These are phyloP conservation scores for Colletotrichum karsti DNA, from an alignment of 2,329 filamentous ascomycete species.

Conservation along the genomic window DNA sequence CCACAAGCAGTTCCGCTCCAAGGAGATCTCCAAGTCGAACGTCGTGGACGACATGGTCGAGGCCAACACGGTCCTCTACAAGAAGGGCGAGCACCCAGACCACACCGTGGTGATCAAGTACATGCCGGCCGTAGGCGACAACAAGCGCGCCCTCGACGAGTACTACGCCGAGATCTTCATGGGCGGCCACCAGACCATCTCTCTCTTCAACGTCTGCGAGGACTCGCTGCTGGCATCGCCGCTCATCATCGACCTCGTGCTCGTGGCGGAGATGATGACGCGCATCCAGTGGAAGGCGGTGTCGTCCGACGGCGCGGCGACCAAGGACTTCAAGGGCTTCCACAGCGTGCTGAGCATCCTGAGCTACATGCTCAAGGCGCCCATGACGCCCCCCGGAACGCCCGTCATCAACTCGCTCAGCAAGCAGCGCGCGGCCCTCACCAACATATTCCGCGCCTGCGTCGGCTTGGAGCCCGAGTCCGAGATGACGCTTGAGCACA, in stretches of 20 bases:
- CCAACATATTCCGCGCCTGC: conserved; percentile 98
- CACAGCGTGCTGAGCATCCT: conserved; percentile 96
- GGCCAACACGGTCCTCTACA: conserved; percentile 91
- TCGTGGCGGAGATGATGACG: conserved; percentile 98
- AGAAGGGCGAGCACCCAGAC: conserved; percentile 92
- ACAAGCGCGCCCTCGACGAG: conserved; percentile 98
- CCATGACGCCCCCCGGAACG: conserved; percentile 91
- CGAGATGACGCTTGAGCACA: conserved; percentile 99
- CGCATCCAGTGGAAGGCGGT: conserved; percentile 89
- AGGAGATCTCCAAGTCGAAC: conserved; percentile 99
- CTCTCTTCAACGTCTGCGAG: conserved; percentile 98
- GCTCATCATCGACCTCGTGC: conserved; percentile 94
- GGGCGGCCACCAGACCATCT: conserved; percentile 97
- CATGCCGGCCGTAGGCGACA: conserved; percentile 98
- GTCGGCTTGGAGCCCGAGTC: conserved; percentile 96
- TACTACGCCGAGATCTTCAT: conserved; percentile 99
- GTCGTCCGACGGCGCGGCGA: conserved; percentile 57
- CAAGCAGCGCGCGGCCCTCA: conserved; percentile 94
- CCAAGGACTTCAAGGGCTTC: conserved; percentile 86
- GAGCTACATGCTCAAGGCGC: conserved; percentile 99
- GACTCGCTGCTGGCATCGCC: conserved; percentile 96
- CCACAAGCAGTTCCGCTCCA: conserved; percentile 98
- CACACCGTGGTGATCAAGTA: conserved; percentile 99
- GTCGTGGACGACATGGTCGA: conserved; percentile 99
- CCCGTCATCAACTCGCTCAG: conserved; percentile 94